Percentiles rank a stretch among this genome's conserved stretches.
Conservation (phyloP, 192 early-diverging fungal species). For the Coemansia sp. region DNA sequence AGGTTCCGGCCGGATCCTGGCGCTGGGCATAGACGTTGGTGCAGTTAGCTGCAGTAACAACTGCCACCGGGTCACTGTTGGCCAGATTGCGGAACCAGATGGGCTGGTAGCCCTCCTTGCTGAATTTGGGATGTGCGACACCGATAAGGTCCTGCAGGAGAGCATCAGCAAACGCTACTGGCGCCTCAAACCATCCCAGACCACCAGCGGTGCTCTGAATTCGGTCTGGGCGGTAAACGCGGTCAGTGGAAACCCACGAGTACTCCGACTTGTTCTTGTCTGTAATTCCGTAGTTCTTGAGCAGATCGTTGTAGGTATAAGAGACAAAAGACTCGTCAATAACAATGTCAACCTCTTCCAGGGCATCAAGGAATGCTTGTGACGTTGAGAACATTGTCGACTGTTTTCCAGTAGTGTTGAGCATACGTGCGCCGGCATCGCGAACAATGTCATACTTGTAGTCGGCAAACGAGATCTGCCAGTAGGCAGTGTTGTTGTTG, state of each 20-base stretch:
- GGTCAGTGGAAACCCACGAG: constrained; percentile 63
- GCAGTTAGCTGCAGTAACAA: constrained; percentile 55
- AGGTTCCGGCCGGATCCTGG: constrained; percentile 25
- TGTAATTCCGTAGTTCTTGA: constrained; percentile 58
- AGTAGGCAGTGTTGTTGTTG: constrained; percentile 70
- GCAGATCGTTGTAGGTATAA: constrained; percentile 50
- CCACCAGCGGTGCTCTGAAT: constrained; percentile 60
- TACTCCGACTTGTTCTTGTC: constrained; percentile 34
- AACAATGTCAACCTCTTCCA: constrained; percentile 60
- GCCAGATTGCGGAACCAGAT: constrained; percentile 74
- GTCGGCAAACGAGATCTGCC: constrained; percentile 55
- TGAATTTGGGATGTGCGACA: constrained; percentile 58
- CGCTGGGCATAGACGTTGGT: constrained; percentile 45
- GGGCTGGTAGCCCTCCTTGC: constrained; percentile 50
- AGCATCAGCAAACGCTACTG: constrained; percentile 64
- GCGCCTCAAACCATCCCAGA: constrained; percentile 68
- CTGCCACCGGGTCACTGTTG: constrained; percentile 51
- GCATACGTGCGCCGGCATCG: constrained; percentile 67
- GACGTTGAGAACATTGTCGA: constrained; percentile 39
- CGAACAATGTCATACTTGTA: constrained; percentile 60
- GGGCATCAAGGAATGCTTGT: constrained; percentile 53
- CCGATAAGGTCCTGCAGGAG: constrained; percentile 69
- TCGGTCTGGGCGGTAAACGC: constrained; percentile 69
- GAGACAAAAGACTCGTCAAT: constrained; percentile 68
- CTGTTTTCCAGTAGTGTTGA: constrained; percentile 44